Percentiles rank a stretch among this genome's conserved stretches.
These are phyloP conservation scores for Microstegium vimineum DNA, from an alignment of 176 grass and related monocot genomes.

Conservation along the genomic window DNA sequence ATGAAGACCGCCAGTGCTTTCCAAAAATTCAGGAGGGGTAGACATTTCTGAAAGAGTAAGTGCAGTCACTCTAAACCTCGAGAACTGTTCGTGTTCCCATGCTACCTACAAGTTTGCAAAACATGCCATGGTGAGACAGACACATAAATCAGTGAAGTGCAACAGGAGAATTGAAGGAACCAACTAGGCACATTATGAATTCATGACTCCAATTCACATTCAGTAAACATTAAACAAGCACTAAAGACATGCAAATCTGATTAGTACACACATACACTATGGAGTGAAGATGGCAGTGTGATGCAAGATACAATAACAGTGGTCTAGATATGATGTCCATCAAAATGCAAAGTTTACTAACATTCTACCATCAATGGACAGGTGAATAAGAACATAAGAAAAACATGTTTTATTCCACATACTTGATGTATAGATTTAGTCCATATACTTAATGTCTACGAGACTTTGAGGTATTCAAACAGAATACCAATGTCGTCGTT, in stretches of 20 bases:
- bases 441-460: no score
- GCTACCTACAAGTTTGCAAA: conserved; percentile 71
- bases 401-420: not conserved
- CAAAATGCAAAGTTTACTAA: not conserved
- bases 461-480: no score
- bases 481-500: no score
- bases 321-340: not conserved
- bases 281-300: not conserved
- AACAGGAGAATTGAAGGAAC: not conserved
- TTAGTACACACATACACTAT: not conserved
- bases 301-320: not conserved
- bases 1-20: conserved; percentile 71
- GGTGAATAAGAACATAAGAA: not conserved
- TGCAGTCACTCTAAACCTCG: conserved; percentile 95
- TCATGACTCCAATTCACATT: not conserved
- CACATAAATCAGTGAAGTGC: not conserved
- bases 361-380: not conserved
- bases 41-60: conserved; percentile 87
- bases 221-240: conserved; percentile 22
- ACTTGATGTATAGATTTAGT: no score
- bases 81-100: conserved; percentile 99
- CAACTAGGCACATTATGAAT: conserved; percentile 13
- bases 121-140: not conserved
- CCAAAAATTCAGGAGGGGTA: conserved; percentile 78
- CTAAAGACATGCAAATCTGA: not conserved